phyloP scores from a whole-genome alignment of 805 yeast species.

The Novakomyces olei region DNA sequence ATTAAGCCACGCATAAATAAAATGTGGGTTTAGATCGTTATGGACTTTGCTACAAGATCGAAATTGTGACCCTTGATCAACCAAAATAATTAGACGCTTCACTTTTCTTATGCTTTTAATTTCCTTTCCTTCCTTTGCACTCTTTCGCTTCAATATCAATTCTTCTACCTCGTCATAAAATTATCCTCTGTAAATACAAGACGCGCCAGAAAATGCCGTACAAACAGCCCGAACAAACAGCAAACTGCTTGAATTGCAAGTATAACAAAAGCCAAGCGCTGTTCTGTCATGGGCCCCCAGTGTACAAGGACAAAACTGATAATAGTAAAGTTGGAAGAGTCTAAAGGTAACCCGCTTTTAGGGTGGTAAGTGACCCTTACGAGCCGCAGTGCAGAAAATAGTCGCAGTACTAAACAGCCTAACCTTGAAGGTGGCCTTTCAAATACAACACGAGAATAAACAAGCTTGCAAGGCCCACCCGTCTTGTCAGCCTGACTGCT shows the following conservation, averaged over 20 bases:
- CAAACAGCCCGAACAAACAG: constrained; percentile 33
- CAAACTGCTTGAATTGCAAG: constrained; percentile 29
- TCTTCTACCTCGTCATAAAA: no score
- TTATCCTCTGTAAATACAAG: constrained; percentile 80
- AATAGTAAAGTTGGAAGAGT: constrained; percentile 64
- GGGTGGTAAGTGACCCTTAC: constrained; percentile 22
- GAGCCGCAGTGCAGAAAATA: constrained; percentile 29
- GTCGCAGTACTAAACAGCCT: constrained; percentile 17
- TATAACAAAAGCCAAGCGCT: constrained; percentile 38
- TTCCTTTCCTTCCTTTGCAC: no score
- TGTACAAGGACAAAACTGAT: constrained; percentile 65
- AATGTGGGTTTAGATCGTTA: no score
- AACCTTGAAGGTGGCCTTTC: constrained; percentile 10
- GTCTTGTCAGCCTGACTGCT: no score
- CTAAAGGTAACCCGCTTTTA: constrained; percentile 9
- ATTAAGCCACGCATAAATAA: no score
- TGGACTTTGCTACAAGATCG: no score
- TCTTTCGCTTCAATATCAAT: no score
- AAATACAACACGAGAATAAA: no score
- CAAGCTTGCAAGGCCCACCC: no score
- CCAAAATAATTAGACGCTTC: no score
- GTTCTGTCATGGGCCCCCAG: constrained; percentile 83
- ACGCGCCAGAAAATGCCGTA: constrained; percentile 74
- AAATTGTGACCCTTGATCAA: no score
- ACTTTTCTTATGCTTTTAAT: no score